These are phyloP conservation scores for Candida easanensis DNA, from an alignment of 805 yeast genomes.

Conservation along the genomic window DNA sequence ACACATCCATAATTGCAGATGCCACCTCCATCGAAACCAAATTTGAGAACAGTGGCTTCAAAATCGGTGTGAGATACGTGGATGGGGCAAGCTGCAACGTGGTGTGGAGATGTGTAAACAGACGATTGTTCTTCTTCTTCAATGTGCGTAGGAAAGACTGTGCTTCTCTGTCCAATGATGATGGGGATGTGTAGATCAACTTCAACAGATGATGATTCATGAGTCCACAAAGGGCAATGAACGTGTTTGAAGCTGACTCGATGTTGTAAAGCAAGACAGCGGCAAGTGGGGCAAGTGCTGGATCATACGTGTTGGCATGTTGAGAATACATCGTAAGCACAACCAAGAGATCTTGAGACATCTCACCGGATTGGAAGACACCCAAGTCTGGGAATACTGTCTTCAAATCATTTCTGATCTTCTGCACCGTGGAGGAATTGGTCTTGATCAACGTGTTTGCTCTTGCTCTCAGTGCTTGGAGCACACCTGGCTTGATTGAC, in stretches of 20 bases:
- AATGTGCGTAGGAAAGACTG: slow-evolving; percentile 48
- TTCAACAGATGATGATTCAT: slow-evolving; percentile 33
- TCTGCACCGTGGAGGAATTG: slow-evolving; percentile 6
- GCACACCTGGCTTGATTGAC: slow-evolving; percentile 16
- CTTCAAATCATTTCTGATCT: slow-evolving; percentile 24
- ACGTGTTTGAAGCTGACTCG: slow-evolving; percentile 35
- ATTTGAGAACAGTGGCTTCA: slow-evolving; percentile 44
- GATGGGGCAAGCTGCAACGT: slow-evolving; percentile 38
- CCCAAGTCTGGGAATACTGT: slow-evolving; percentile 36
- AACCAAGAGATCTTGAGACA: slow-evolving; percentile 32
- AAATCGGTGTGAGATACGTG: slow-evolving; percentile 41
- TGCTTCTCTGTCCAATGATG: slow-evolving; percentile 35
- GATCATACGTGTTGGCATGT: slow-evolving; percentile 29
- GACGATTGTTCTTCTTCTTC: slow-evolving; percentile 39
- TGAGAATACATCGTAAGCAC: slow-evolving; percentile 34
- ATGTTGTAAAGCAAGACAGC: slow-evolving; percentile 40
- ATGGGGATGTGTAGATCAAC: slow-evolving; percentile 31
- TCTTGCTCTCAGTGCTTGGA: slow-evolving; percentile 5
- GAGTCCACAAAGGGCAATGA: slow-evolving; percentile 38
- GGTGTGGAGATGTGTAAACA: slow-evolving; percentile 48
- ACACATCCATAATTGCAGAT: slow-evolving; percentile 53
- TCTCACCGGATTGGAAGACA: slow-evolving; percentile 31
- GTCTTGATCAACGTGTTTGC: slow-evolving; percentile 7
- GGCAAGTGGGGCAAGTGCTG: slow-evolving; percentile 37
- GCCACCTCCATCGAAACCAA: slow-evolving; percentile 45